Base-by-base conservation (phyloP, 148 eudicot genomes). In the Heliamphora exappendiculata region DNA sequence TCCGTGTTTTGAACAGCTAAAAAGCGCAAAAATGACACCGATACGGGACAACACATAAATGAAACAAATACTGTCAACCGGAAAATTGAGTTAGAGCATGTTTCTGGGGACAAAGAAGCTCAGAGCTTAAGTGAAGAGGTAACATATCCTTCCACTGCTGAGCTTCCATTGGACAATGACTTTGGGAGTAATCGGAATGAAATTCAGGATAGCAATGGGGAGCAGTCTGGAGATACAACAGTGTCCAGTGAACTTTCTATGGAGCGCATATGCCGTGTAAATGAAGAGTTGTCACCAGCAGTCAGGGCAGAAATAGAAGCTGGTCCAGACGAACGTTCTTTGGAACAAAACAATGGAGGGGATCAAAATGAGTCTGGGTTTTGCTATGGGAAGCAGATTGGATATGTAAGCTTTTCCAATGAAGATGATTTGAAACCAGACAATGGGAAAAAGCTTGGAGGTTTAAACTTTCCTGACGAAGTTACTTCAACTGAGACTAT, bases 1-100 rank as follows among this genome's bases (percentile, higher is more conserved):
- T 67, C 69, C 82, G 62, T 67, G 34, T 19, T 45, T 67, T n/a
- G 39, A 86, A 77, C 91, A 91, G 97, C 92, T 64, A 94, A 90
- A 82, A 76, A 84, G 33, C 80, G 78, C 62, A 85, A 42, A 80
- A 75, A 51, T 22, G 60, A 76, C 16, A 36, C 65, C 63, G 74
- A 54, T 37, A 42, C 62, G n/a, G 74, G 74, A 67, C 67, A 75
- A 47, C 29, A 57, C 55, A 72, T 62, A 55, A 73, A 69, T 58
- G 78, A 71, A 73, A 72, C 72, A 49, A 82, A 74, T 20, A 31
- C 42, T 39, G 75, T 41, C 20, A n/a, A n/a, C n/a, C 81, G 59
- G 79, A 77, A 78, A 78, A 70, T 73, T 63, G 81, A 77, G n/a
- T 36, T 67, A 34, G 75, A 64, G 47, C 78, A 83, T 75, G 81